Evolutionary conservation across 306 rosid genomes (phyloP), one percentile per base, ranked within the genome.

Genomic region (Styphnolobium japonicum): DNA sequence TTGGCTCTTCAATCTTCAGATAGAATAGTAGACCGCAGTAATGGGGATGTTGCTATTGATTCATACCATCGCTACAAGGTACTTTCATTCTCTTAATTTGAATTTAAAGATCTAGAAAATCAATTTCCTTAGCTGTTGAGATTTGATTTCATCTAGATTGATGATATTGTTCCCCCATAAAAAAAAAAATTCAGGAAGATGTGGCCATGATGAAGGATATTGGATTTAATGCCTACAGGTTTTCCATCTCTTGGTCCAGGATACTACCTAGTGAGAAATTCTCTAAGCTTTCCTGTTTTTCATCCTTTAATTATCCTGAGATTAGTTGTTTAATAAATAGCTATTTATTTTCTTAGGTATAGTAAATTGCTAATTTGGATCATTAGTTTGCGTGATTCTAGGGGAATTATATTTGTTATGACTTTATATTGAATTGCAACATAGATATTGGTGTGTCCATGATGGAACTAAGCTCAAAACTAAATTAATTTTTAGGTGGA

Each of bases 31-130:
- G 88, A 85, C 65, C 76, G 15, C 10, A 81, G 85, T 42, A 85
- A 34, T 11, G 85, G 88, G 22, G 71, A 61, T 31, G 56, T 63
- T 4, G 88, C 88, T 4, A 42, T 58, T 23, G 88, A 85, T 48
- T 64, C 75, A 29, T 90, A 88, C 86, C 92, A 88, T 71, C 92
- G 84, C 45, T 90, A 84, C 86, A 86, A 90, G 90, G 94, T 90
- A 82, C 49, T 66, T 80, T 25, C 71, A 11, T 71, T 52, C 67
- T 83, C 49, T 71, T 71, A 36, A 22, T 34, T 11, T 52, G 14
- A 52, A 3, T 27, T 27, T 27, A 27, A 27, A 27, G 31, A 1
- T 27, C 36, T 46, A n/a, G 23, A 77, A 34, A 63, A 18, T 34
- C 34, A 67, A 56, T 72, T 77, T 53, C 56, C 37, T 12, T 65